phyloP scores from a whole-genome alignment of 192 early-diverging fungal genomes.

The Coemansia sp. region DNA sequence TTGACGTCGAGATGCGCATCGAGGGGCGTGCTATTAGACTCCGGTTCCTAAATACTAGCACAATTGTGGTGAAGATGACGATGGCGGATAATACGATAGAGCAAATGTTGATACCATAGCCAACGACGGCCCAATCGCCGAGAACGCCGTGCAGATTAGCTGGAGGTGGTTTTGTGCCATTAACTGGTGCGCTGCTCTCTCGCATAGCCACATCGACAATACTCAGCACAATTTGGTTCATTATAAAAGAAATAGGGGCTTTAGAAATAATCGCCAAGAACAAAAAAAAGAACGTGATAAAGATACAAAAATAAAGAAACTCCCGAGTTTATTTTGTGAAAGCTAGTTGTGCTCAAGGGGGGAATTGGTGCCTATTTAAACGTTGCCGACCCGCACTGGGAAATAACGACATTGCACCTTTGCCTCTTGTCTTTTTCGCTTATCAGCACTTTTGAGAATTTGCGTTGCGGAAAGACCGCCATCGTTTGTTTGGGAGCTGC shows the following conservation, averaged over 20 bases:
- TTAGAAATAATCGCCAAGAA: neutral
- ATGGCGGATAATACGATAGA: conserved; percentile 33
- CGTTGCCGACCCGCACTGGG: neutral
- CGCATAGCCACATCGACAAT: neutral
- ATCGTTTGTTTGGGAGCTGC: neutral
- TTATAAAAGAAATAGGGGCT: neutral
- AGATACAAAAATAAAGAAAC: conserved; percentile 6
- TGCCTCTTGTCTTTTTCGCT: neutral
- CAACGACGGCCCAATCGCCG: conserved; percentile 46
- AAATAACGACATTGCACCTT: neutral
- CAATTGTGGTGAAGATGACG: conserved; percentile 24
- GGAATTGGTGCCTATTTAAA: neutral
- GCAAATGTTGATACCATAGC: conserved; percentile 39
- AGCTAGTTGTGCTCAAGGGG: neutral
- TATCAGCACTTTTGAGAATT: neutral
- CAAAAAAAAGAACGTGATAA: neutral
- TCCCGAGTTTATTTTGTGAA: conserved; percentile 9
- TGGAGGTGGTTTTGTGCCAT: neutral
- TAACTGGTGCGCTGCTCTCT: neutral
- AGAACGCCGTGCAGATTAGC: conserved; percentile 34
- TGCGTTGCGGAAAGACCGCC: neutral
- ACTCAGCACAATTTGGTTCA: neutral
- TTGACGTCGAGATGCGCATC: conserved; percentile 34
- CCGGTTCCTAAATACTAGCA: conserved; percentile 4
- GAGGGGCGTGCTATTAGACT: conserved; percentile 16